These are phyloP conservation scores for Gomphus bonarii DNA, from an alignment of 1,284 basidiomycete genomes.

Conservation along the genomic window DNA sequence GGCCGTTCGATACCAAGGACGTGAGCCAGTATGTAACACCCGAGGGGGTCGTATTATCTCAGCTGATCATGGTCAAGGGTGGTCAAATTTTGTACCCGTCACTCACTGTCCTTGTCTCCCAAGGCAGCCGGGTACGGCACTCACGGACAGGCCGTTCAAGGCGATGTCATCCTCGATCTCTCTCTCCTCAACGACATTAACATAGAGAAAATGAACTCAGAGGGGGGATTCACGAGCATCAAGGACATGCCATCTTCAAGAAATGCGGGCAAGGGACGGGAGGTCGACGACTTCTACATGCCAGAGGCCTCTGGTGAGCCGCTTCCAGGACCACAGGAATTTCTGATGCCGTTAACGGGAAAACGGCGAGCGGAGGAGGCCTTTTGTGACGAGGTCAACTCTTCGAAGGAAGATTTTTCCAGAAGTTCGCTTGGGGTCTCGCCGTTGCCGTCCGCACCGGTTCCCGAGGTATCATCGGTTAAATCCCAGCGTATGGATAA, in stretches of 20 bases:
- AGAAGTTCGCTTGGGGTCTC: not conserved
- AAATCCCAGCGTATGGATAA: not conserved
- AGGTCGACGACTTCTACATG: not conserved
- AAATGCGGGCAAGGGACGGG: slow-evolving; percentile 40
- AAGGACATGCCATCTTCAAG: slow-evolving; percentile 35
- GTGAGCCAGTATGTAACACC: slow-evolving; percentile 50
- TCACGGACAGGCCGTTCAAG: slow-evolving; percentile 78
- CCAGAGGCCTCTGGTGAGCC: not conserved
- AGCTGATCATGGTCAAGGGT: slow-evolving; percentile 30
- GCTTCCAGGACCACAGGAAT: not conserved
- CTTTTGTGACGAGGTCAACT: not conserved
- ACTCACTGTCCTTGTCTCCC: slow-evolving; percentile 68
- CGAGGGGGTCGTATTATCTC: not conserved
- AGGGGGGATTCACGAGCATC: slow-evolving; percentile 47
- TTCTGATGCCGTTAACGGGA: not conserved
- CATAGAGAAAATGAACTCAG: slow-evolving; percentile 46
- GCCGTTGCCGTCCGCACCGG: not conserved
- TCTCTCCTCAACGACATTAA: slow-evolving; percentile 53
- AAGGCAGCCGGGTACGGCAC: slow-evolving; percentile 86
- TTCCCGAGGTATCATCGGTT: not conserved
- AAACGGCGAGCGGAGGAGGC: not conserved
- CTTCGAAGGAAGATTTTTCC: not conserved
- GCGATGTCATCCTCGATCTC: slow-evolving; percentile 77
- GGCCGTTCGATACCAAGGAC: slow-evolving; percentile 63
- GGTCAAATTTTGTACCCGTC: slow-evolving; percentile 57